Percentiles rank a stretch among this genome's conserved stretches.
Conservation (phyloP, 176 grass and related monocot species). For the Phyllostachys edulis region DNA sequence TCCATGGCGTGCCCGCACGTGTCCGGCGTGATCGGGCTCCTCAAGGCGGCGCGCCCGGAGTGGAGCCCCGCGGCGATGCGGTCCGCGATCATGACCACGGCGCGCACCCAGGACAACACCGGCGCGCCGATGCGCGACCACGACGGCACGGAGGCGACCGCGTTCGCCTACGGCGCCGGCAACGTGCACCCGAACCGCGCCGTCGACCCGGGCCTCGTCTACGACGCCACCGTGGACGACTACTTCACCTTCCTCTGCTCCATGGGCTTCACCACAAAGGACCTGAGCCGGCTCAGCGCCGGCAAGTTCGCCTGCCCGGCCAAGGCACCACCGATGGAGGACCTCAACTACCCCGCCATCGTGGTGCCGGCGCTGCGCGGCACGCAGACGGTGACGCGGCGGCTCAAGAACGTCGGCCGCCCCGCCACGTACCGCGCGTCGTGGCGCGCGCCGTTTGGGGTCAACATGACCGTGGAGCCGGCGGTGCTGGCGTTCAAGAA, state of each 20-base stretch:
- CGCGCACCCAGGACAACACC: constrained; percentile 65
- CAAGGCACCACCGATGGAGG: constrained; percentile 33
- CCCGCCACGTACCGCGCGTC: constrained; percentile 44
- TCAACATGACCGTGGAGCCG: constrained; percentile 50
- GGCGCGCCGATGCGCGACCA: constrained; percentile 49
- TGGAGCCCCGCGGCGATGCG: constrained; percentile 71
- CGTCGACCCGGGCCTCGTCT: constrained; percentile 68
- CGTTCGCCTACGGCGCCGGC: constrained; percentile 65
- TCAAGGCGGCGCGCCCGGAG: constrained; percentile 52
- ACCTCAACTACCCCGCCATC: constrained; percentile 93
- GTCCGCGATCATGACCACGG: constrained; percentile 76
- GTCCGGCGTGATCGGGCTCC: constrained; percentile 46
- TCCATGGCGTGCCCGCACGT: constrained; percentile 85
- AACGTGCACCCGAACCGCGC: constrained; percentile 73
- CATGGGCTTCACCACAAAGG: constrained; percentile 31
- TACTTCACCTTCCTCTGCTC: constrained; percentile 74
- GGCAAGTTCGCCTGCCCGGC: constrained; percentile 49
- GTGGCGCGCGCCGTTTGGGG: constrained; percentile 38
- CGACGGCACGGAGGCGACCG: constrained; percentile 35
- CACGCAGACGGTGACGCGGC: constrained; percentile 41
- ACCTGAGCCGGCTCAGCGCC: constrained; percentile 21
- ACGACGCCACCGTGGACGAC: constrained; percentile 49
- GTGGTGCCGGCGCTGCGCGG: constrained; percentile 27
- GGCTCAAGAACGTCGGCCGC: constrained; percentile 63
- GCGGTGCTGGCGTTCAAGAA: constrained; percentile 38